Evolutionary conservation across 2,329 filamentous ascomycete genomes (phyloP), one percentile per base, ranked within the genome.

Genomic region (Lasiodiplodia gonubiensis): DNA sequence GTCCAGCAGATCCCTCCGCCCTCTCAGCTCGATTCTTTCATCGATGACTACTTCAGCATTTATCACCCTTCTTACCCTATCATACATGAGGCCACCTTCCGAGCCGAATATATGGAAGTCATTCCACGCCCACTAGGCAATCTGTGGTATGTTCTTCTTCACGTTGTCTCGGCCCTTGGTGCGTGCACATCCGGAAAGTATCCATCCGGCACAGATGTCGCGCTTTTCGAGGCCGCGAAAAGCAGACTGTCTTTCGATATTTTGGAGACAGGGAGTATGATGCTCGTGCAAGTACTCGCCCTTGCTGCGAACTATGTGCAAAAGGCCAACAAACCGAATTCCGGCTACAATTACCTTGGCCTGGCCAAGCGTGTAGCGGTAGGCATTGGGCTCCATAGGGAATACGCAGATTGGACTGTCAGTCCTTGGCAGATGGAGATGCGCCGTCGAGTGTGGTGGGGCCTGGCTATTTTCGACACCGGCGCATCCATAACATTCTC

Each of bases 251-350:
- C 82, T 49, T 79, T 83, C 63, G 77, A 81, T 52, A 77, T 80
- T 16, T 77, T 85, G 37, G 83, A 85, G 67, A 81, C 79, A 35
- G 83, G 83, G 25, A 84, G 83, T 61, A 71, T 85, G 27, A 83
- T 80, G 12, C 75, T 84, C 7, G 82, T 85, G 2, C 83, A 85
- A 70, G 79, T 79, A 0, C 75, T 85, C 39, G 72, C 80, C 18
- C 76, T 85, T 53, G 75, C 84, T 69, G 81, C 82, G 65, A 84
- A 84, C 67, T 84, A 83, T 68, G 76, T 82, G 0, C 83, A 85
- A 70, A 85, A 85, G 71, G 77, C 81, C 23, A 82, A 84, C 72
- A 84, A 84, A 68, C 83, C 83, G 2, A 85, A 85, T 69, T 82
- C 79, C 5, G 83, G 82, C 6, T 85, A 82, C 75, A 84, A 83